Evolutionary conservation across 768 basidiomycete genomes (phyloP), one percentile per base, ranked within the genome.

Genomic region (Hericium coralloides): DNA sequence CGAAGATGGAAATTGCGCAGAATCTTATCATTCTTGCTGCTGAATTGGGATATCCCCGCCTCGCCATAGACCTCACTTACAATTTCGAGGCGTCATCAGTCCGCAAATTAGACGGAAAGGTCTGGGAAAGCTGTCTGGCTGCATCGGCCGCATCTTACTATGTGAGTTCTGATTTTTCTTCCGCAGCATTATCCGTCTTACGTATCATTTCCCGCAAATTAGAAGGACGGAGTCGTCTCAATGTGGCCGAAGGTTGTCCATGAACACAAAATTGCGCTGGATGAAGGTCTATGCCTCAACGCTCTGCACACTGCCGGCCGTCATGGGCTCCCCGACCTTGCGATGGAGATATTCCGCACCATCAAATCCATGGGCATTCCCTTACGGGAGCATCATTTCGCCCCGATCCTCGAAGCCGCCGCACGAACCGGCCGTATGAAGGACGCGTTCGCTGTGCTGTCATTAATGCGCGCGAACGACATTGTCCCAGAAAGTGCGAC

Each of bases 241-340:
- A 81, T 80, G 47, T 94, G 90, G 91, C 64, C 78, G 10, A 76
- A 76, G 36, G 72, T 81, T 31, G 79, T 85, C 2, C 68, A 79
- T 17, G 73, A 76, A 14, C 67, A 81, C 20, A 72, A 74, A 52
- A 63, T 87, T 47, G 71, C 73, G 3, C 89, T 87, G 0, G 85
- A 89, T 60, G 90, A 94, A 72, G 91, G 92, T 0, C 68, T 85
- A 25, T 84, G 85, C 61, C 62, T 85, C 15, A 75, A 79, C 22
- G 81, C 92, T 22, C 79, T 94, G 39, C 76, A 87, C 60, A 82
- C 86, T 1, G 88, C 88, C 15, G 88, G 79, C 45, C 83, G 90
- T 10, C 75, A 80, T 59, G 90, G 88, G n/a, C 72, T 82, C 37
- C 79, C 87, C 5, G 79, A 82, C 49, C 75, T 94, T 0, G 90